These are phyloP conservation scores for Monosporozyma siamensis DNA, from an alignment of 805 yeast species.

Conservation along the genomic window DNA sequence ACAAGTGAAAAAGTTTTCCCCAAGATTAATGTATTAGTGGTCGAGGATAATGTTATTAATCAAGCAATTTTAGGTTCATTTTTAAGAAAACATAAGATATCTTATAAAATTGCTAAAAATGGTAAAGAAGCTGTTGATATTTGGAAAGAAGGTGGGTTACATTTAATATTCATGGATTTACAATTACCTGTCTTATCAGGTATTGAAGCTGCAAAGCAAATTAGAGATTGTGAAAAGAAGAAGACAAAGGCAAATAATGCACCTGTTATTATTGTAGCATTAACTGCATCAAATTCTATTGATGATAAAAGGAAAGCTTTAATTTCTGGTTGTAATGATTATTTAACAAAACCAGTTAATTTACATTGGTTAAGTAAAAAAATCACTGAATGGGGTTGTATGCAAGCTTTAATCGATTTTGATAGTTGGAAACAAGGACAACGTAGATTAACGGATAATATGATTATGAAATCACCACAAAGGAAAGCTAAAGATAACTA, in stretches of 20 bases:
- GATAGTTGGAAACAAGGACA: conserved; percentile 73
- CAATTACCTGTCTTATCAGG: conserved; percentile 96
- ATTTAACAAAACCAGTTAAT: conserved; percentile 90
- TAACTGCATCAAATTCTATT: conserved; percentile 83
- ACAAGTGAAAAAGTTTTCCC: conserved; percentile 62
- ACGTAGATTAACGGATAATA: conserved; percentile 33
- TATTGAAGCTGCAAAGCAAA: conserved; percentile 87
- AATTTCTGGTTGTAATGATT: conserved; percentile 96
- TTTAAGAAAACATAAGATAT: conserved; percentile 73
- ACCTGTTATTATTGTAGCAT: conserved; percentile 96
- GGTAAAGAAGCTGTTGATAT: conserved; percentile 92
- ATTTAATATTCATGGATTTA: conserved; percentile 91
- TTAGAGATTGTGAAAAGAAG: conserved; percentile 70
- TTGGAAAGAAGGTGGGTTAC: conserved; percentile 93
- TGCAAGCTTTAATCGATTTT: conserved; percentile 94
- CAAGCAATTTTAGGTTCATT: conserved; percentile 87
- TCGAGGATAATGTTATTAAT: conserved; percentile 92
- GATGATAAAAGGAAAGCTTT: conserved; percentile 84
- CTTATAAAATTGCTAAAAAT: conserved; percentile 77
- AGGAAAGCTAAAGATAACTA: conserved; percentile 3
- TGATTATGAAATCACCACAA: conserved; percentile 5
- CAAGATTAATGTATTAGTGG: conserved; percentile 81
- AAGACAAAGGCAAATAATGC: conserved; percentile 44
- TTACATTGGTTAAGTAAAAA: conserved; percentile 89
- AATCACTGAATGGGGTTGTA: conserved; percentile 97